A percentile compares a stretch with the other conserved stretches of the same genome.
Evolutionary conservation across 2,329 filamentous ascomycete species (phyloP).

Genomic region (Neonectria coccinea): DNA sequence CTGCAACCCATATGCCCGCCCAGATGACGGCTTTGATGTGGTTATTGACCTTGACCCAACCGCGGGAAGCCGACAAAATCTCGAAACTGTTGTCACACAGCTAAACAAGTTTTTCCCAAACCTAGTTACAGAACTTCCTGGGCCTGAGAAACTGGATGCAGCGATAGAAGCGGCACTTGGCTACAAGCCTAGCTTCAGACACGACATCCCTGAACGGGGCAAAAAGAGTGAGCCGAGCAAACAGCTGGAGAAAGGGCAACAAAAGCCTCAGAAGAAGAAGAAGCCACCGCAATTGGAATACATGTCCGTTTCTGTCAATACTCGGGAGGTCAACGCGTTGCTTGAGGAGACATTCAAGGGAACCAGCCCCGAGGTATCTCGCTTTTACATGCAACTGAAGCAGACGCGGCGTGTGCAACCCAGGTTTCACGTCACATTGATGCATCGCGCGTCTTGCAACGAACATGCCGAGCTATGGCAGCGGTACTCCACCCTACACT

Average conservation of each 20-base stretch:
- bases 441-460: conserved; percentile 77
- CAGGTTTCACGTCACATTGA: conserved; percentile 94
- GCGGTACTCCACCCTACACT: conserved; percentile 73
- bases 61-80: conserved; percentile 82
- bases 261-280: conserved; percentile 44
- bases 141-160: conserved; percentile 78
- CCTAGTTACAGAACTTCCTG: conserved; percentile 78
- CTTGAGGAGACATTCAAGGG: conserved; percentile 78
- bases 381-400: conserved; percentile 81
- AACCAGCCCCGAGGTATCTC: conserved; percentile 56
- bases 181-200: conserved; percentile 81
- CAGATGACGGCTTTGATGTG: conserved; percentile 85
- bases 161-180: conserved; percentile 81
- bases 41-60: conserved; percentile 87
- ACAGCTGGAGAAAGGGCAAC: conserved; percentile 43
- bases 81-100: conserved; percentile 80
- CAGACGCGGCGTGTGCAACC: conserved; percentile 80
- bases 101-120: conserved; percentile 83
- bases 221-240: conserved; percentile 53
- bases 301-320: conserved; percentile 63
- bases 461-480: conserved; percentile 80
- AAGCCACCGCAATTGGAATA: conserved; percentile 67
- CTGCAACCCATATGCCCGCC: conserved; percentile 72
- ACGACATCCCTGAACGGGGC: conserved; percentile 74
- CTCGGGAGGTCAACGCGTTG: conserved; percentile 59